phyloP scores from a whole-genome alignment of 306 rosid species.

The Castanea sativa region DNA sequence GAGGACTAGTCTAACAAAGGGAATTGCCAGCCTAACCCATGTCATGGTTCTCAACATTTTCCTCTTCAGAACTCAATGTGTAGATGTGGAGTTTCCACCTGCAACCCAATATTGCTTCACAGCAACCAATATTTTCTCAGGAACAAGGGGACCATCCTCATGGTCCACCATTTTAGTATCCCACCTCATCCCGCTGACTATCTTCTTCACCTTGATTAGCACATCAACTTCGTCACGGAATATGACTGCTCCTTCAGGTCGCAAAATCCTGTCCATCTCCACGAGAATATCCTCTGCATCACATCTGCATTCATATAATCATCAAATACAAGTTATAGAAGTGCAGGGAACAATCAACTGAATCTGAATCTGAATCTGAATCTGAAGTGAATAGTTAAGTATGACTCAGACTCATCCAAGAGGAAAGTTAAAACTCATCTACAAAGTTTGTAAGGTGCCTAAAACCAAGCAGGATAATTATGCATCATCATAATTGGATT shows the following conservation, averaged over 20 bases:
- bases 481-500: neutral
- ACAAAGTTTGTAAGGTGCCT: neutral
- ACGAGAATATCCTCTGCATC: constrained; percentile 78
- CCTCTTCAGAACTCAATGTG: constrained; percentile 29
- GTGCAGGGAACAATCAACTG: neutral
- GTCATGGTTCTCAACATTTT: constrained; percentile 6
- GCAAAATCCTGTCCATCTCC: constrained; percentile 91
- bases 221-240: constrained; percentile 81
- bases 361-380: neutral
- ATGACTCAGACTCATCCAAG: neutral
- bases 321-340: neutral
- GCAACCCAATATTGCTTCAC: constrained; percentile 94
- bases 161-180: constrained; percentile 90
- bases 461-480: neutral
- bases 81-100: constrained; percentile 64
- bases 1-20: constrained; percentile 21
- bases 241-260: constrained; percentile 93
- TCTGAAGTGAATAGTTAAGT: no score
- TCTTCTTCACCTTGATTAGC: constrained; percentile 70
- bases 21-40: constrained; percentile 16
- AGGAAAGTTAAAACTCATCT: neutral
- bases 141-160: constrained; percentile 92
- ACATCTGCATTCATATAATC: constrained; percentile 52
- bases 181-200: constrained; percentile 89
- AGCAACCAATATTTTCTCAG: constrained; percentile 84